These are phyloP conservation scores for Rhizopogon salebrosus DNA, from an alignment of 768 basidiomycete genomes.

Conservation along the genomic window DNA sequence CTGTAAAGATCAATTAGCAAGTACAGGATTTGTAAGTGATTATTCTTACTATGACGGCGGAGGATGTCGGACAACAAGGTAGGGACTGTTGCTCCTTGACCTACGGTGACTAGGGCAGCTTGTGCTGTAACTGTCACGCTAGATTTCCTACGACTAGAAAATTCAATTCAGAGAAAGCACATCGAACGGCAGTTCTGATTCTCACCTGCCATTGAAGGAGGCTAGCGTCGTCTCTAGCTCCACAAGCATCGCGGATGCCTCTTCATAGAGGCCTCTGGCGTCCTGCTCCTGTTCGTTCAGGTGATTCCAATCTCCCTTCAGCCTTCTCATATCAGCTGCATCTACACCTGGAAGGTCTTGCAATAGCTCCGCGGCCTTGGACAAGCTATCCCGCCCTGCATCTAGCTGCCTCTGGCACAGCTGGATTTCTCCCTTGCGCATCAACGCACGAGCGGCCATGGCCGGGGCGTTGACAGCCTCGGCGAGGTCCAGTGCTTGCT, in stretches of 20 bases:
- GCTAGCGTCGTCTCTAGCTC: constrained; percentile 55
- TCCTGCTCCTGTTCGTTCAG: constrained; percentile 33
- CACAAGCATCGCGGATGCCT: constrained; percentile 53
- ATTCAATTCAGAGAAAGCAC: background rate
- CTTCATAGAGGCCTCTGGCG: constrained; percentile 49
- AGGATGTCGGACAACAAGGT: constrained; percentile 56
- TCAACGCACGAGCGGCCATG: constrained; percentile 58
- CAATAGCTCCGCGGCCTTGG: constrained; percentile 42
- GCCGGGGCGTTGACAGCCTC: constrained; percentile 61
- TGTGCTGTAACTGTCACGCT: constrained; percentile 28
- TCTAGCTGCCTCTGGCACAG: constrained; percentile 56
- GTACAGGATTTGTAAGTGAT: background rate
- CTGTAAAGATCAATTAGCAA: constrained; percentile 28
- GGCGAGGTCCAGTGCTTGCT: constrained; percentile 74
- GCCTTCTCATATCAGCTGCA: constrained; percentile 49
- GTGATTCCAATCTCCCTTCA: constrained; percentile 48
- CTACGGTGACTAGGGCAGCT: constrained; percentile 15
- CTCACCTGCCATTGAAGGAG: constrained; percentile 49
- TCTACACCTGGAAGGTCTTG: constrained; percentile 49
- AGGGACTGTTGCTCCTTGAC: constrained; percentile 52
- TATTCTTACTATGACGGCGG: constrained; percentile 59
- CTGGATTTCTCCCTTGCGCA: constrained; percentile 65
- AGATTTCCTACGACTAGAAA: constrained; percentile 40
- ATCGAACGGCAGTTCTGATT: background rate
- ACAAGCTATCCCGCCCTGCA: constrained; percentile 51